These are phyloP conservation scores for Aphanomyces astaci DNA, from an alignment of 352 stramenopile genomes.

Conservation along the genomic window DNA sequence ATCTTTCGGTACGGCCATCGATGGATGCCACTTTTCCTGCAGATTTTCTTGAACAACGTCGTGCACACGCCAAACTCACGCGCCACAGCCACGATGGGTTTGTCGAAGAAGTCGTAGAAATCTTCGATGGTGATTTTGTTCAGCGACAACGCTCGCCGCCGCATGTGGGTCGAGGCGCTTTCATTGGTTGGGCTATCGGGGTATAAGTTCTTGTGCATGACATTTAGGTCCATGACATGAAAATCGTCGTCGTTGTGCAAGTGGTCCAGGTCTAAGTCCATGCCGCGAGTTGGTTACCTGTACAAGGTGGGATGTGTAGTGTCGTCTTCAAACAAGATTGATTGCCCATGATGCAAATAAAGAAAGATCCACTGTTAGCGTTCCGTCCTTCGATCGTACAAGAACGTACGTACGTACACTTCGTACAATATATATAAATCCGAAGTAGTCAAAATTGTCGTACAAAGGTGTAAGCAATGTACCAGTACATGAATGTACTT, in stretches of 20 bases:
- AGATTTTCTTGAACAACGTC: slow-evolving; percentile 65
- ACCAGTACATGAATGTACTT: background rate
- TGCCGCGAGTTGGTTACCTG: background rate
- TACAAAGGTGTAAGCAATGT: background rate
- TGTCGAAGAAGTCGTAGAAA: slow-evolving; percentile 38
- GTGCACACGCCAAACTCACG: slow-evolving; percentile 53
- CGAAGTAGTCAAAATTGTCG: background rate
- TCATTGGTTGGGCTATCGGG: background rate
- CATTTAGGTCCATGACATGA: background rate
- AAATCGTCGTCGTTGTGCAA: background rate
- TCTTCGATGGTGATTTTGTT: slow-evolving; percentile 11
- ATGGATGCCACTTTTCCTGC: slow-evolving; percentile 46
- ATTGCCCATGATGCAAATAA: too few species aligned
- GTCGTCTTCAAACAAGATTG: background rate
- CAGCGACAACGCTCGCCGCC: background rate
- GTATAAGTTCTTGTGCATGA: slow-evolving; percentile 3
- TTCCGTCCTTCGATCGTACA: background rate
- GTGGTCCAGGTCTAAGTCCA: slow-evolving; percentile 2
- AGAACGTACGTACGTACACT: background rate
- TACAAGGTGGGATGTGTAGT: too few species aligned
- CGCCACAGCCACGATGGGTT: slow-evolving; percentile 42
- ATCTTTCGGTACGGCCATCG: slow-evolving; percentile 60
- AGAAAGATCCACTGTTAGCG: background rate
- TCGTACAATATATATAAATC: background rate
- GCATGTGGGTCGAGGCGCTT: background rate